Evolutionary conservation across 192 early-diverging fungal genomes (phyloP), one percentile per base, ranked within the genome.

Genomic region (Linnemannia zychae): DNA sequence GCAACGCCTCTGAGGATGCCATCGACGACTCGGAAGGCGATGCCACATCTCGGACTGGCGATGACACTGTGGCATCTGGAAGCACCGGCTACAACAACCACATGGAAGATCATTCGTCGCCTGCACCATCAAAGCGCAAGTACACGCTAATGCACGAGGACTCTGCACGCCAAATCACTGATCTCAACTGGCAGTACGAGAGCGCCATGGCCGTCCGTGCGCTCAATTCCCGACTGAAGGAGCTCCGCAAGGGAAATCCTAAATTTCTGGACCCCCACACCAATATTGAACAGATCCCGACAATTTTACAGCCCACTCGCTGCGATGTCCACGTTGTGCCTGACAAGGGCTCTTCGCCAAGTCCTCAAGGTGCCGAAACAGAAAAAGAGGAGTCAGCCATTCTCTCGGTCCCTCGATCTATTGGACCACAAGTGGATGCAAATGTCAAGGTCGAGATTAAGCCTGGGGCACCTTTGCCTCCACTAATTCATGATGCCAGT

Each of bases 191-290:
- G 92, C 78, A 91, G 71, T 87, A 92, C 68, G 90, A 93, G 60
- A 80, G 84, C n/a, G 91, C 90, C 2, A 80, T 90, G 47, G 82
- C 89, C 18, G 86, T 88, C 7, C 81, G 89, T 67, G 88, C 88
- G 37, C 87, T 90, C 67, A 93, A 93, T 87, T 72, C 87, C 31
- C 77, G 88, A 46, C 74, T 93, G 24, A 88, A 79, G 13, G 79
- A 77, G 38, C 75, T 88, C 37, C 84, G 92, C 3, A 76, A 73
- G 22, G 86, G 86, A 17, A 90, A 89, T 67, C 79, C 87, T 4
- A 87, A 68, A 38, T 93, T 91, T 69, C 87, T 88, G 80, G 92
- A 93, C 50, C 87, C 90, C 12, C 92, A 93, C 49, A 91, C 91
- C 15, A 89, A 92, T 31, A 84, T 89, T 17, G 85, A 91, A 57